phyloP scores from a whole-genome alignment of 306 rosid species.

The Gastrolobium bilobum region DNA sequence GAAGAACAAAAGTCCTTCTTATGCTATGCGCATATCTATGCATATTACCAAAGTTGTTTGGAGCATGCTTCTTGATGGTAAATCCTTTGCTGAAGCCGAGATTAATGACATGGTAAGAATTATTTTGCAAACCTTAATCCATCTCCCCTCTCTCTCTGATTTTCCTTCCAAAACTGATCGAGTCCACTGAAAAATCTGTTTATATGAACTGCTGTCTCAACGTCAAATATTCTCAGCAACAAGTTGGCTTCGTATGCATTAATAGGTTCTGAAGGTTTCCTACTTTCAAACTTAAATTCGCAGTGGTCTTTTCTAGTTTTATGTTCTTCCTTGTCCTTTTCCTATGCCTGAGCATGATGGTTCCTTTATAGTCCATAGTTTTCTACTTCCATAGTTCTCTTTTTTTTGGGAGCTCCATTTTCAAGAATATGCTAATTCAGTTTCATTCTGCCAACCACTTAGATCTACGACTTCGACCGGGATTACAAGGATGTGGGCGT shows the following conservation, averaged over 20 bases:
- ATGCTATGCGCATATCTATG: constrained; percentile 87
- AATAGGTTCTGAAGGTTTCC: background rate
- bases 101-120: constrained; percentile 94
- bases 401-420: constrained; percentile 10
- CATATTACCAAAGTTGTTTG: constrained; percentile 92
- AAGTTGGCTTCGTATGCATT: background rate
- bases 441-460: constrained; percentile 44
- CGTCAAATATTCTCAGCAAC: constrained; percentile 4
- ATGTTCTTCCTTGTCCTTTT: constrained; percentile 41
- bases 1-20: constrained; percentile 91
- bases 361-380: constrained; percentile 26
- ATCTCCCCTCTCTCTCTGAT: background rate
- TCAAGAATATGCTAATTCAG: constrained; percentile 50
- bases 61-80: constrained; percentile 98
- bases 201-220: constrained; percentile 27
- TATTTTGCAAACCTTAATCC: constrained; percentile 33
- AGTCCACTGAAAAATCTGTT: constrained; percentile 21
- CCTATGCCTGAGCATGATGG: constrained; percentile 10
- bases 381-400: constrained; percentile 21
- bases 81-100: constrained; percentile 94
- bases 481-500: constrained; percentile 96
- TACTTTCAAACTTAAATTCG: constrained; percentile 20
- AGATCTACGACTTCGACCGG: constrained; percentile 95
- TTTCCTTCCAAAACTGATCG: constrained; percentile 28
- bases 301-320: constrained; percentile 4